phyloP scores from a whole-genome alignment of 2,329 filamentous ascomycete species.

The Stagonosporopsis vannaccii region DNA sequence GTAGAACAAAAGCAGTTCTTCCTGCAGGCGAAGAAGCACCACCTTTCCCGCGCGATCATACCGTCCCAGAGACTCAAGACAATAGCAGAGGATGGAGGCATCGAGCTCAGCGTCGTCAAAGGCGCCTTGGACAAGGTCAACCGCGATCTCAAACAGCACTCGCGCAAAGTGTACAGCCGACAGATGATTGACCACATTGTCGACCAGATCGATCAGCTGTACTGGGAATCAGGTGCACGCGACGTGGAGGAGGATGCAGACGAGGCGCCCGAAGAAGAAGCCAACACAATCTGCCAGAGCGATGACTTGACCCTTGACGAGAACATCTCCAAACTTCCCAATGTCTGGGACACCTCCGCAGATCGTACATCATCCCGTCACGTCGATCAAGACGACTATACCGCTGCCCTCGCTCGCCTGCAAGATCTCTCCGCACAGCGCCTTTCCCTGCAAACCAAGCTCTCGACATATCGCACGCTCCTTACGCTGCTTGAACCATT shows the following conservation, averaged over 20 bases:
- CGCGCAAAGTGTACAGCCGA: conserved; percentile 69
- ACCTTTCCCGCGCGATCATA: conserved; percentile 66
- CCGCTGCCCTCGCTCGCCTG: conserved; percentile 56
- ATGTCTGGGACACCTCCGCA: conserved; percentile 36
- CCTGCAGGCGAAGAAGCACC: conserved; percentile 67
- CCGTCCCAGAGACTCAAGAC: conserved; percentile 64
- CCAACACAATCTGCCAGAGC: conserved; percentile 38
- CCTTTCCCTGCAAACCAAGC: conserved; percentile 55
- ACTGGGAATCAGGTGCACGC: conserved; percentile 59
- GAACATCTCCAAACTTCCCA: conserved; percentile 43
- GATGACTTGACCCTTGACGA: conserved; percentile 46
- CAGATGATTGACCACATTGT: conserved; percentile 75
- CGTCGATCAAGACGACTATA: conserved; percentile 43
- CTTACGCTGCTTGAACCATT: conserved; percentile 62
- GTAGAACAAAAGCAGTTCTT: conserved; percentile 70
- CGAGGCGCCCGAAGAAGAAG: conserved; percentile 46
- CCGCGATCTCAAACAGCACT: conserved; percentile 69
- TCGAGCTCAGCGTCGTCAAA: conserved; percentile 57
- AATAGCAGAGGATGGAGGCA: conserved; percentile 56
- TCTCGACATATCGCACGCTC: conserved; percentile 59
- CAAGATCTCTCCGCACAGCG: conserved; percentile 58
- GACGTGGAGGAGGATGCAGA: conserved; percentile 32
- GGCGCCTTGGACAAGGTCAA: conserved; percentile 67
- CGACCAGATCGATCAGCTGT: conserved; percentile 74
- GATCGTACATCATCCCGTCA: conserved; percentile 21